A percentile compares a stretch with the other conserved stretches of the same genome.
Evolutionary conservation across 1,284 basidiomycete species (phyloP).

Genomic region (Tilletiopsis washingtonensis): DNA sequence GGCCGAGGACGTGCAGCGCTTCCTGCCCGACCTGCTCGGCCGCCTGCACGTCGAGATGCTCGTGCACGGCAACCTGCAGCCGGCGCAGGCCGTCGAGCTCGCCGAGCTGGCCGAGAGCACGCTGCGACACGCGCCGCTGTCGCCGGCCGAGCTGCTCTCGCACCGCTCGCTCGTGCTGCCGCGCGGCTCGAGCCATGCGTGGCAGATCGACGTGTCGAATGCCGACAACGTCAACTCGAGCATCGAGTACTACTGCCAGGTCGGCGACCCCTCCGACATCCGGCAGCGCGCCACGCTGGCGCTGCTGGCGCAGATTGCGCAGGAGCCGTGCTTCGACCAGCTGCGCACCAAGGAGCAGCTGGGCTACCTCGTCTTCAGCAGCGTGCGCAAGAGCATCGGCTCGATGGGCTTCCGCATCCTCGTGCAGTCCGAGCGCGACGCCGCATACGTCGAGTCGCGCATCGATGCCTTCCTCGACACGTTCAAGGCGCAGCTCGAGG

Average conservation of each 20-base stretch:
- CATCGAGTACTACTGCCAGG: constrained; percentile 47
- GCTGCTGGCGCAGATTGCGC: constrained; percentile 41
- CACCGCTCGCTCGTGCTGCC: constrained; percentile 35
- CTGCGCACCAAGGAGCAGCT: constrained; percentile 95
- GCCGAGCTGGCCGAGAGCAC: constrained; percentile 66
- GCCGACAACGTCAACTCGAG: constrained; percentile 76
- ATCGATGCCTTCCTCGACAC: constrained; percentile 76
- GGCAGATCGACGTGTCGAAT: constrained; percentile 68
- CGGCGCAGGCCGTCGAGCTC: constrained; percentile 70
- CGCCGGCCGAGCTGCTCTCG: constrained; percentile 17
- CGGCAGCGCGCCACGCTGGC: constrained; percentile 29
- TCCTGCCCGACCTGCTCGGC: constrained; percentile 60
- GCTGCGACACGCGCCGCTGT: constrained; percentile 55
- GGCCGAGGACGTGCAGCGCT: constrained; percentile 63
- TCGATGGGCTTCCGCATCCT: constrained; percentile 75
- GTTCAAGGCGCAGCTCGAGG: constrained; percentile 54
- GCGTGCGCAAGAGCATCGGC: constrained; percentile 47
- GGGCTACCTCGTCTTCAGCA: constrained; percentile 59
- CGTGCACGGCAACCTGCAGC: constrained; percentile 74
- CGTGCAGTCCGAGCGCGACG: constrained; percentile 79
- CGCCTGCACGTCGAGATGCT: constrained; percentile 68
- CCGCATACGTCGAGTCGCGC: constrained; percentile 76
- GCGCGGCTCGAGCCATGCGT: constrained; percentile 64
- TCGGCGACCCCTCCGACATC: constrained; percentile 37
- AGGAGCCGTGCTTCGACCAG: constrained; percentile 84